Base-by-base conservation (phyloP, 1,139 yeast species). In the Zygosaccharomyces pseudobailii region DNA sequence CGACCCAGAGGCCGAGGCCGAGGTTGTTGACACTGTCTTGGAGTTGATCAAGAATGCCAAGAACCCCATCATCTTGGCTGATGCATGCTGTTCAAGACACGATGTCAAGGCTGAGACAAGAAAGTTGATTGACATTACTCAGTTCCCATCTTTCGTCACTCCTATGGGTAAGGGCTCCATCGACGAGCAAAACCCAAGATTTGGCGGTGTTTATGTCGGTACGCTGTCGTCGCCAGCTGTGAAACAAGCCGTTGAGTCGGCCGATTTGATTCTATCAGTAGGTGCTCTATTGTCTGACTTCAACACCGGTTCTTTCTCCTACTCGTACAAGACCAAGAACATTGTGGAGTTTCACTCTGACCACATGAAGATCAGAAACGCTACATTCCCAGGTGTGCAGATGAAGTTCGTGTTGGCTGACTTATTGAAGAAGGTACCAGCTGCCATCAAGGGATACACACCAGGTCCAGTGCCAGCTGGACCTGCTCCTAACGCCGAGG, bases 291-390 rank as follows among this genome's bases (percentile, higher is more conserved):
- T 87, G 62, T 86, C 95, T 40, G 95, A 87, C 70, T 87, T 84
- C 79, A 87, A 86, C 75, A 87, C 95, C 49, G 95, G 95, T 65
- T 84, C 94, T 17, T 87, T 87, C 76, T 80, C 92, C 27, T 87
- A 87, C 73, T 78, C 84, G 48, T 85, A 85, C 75, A 75, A 79
- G 65, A 86, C 95, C 57, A 80, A 78, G 68, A 86, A 86, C 73
- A 76, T 86, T 56, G 79, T 87, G 55, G 95, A 87, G 72, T 84
- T 87, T 79, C 95, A 87, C 71, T 84, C 95, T n/a, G 90, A 86
- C 71, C 78, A 83, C 74, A 80, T 84, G 65, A 84, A 84, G 72
- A 80, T 87, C 67, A 80, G 78, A 66, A 79, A 73, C 58, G 95
- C 95, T 46, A 75, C 81, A 30, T 87, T 80, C 79, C 84, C 85